Evolutionary conservation across 2,329 filamentous ascomycete species (phyloP).

Genomic region (Neurospora sp.): DNA sequence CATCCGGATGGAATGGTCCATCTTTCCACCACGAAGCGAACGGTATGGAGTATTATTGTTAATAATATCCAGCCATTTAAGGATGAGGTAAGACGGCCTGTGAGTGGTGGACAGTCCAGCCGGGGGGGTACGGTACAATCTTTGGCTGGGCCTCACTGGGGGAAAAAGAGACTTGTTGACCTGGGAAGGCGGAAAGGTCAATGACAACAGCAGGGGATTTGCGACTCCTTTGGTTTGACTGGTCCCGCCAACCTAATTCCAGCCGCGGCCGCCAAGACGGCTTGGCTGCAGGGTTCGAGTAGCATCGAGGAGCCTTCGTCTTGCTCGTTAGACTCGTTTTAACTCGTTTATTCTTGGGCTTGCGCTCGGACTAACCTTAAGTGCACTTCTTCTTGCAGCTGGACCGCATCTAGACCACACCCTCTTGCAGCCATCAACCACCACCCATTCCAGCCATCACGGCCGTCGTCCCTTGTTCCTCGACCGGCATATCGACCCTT

Average conservation of each 20-base stretch:
- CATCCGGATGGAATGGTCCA: neutral
- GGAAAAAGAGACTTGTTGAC: neutral
- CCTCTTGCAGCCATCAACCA: neutral
- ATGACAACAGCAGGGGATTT: neutral
- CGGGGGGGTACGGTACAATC: neutral
- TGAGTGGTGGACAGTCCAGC: neutral
- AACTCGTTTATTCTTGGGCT: conserved; percentile 2
- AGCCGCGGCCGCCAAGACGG: conserved; percentile 12
- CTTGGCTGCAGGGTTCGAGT: conserved; percentile 8
- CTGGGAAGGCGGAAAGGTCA: neutral
- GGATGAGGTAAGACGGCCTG: neutral
- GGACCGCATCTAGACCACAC: neutral
- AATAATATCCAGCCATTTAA: neutral
- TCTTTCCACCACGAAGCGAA: conserved; percentile 9
- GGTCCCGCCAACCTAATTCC: conserved; percentile 8
- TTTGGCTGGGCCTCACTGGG: neutral
- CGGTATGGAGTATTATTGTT: neutral
- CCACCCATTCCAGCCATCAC: neutral
- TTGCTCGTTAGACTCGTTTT: neutral
- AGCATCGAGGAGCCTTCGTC: neutral
- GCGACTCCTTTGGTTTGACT: neutral
- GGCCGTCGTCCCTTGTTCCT: neutral
- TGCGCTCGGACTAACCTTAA: conserved; percentile 4
- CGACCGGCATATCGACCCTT: conserved; percentile 7
- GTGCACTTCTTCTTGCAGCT: conserved; percentile 3